Conservation (phyloP, 768 basidiomycete species). For the Psilocybe tampanensis region DNA sequence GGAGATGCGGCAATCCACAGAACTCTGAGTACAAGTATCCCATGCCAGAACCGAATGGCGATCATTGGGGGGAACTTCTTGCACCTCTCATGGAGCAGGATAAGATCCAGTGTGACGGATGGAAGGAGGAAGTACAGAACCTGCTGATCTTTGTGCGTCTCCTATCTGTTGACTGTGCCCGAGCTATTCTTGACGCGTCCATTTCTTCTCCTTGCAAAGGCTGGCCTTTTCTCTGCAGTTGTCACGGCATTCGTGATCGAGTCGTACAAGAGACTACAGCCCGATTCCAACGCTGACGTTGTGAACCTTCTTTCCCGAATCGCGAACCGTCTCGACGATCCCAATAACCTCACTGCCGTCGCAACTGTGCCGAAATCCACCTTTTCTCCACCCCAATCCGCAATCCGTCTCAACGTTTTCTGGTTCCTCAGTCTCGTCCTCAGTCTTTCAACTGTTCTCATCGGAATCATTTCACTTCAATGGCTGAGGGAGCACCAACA, state of each 20-base stretch:
- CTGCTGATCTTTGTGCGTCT: conserved; percentile 23
- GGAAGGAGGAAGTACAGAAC: conserved; percentile 22
- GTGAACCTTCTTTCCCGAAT: conserved; percentile 15
- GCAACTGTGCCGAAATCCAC: neutral
- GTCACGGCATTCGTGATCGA: conserved; percentile 17
- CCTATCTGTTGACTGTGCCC: neutral
- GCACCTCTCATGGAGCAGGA: conserved; percentile 13
- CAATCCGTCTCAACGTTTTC: conserved; percentile 13
- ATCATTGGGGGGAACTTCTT: conserved; percentile 7
- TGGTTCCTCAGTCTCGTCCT: conserved; percentile 16
- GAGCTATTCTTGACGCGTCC: neutral
- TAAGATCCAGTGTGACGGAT: conserved; percentile 16
- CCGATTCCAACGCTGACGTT: conserved; percentile 14
- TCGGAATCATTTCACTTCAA: conserved; percentile 16
- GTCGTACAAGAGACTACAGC: conserved; percentile 17
- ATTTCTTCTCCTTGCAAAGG: conserved; percentile 9
- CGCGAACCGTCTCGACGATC: neutral
- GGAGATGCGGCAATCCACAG: conserved; percentile 12
- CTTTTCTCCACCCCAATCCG: conserved; percentile 6
- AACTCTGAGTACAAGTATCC: conserved; percentile 10
- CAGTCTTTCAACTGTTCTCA: conserved; percentile 13
- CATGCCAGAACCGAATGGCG: conserved; percentile 8
- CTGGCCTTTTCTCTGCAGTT: conserved; percentile 26
- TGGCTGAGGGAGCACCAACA: conserved; percentile 18
- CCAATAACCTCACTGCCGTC: neutral